Conservation (phyloP, 176 grass and related monocot genomes). For the Ensete glaucum region DNA sequence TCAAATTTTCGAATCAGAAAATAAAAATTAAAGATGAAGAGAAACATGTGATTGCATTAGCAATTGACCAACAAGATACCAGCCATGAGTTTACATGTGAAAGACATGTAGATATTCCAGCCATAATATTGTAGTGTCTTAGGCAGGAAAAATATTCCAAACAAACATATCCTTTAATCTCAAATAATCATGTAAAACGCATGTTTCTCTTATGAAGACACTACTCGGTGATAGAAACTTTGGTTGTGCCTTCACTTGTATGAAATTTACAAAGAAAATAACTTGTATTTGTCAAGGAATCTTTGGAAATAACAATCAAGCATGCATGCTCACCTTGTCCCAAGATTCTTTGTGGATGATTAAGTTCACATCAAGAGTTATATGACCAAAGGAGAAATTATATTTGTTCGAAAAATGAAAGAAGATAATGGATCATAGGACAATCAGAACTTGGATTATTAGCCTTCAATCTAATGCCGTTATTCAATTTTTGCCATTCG, state of each 20-base stretch:
- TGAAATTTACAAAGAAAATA: too few species aligned
- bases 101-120: neutral
- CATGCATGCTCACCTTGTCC: neutral
- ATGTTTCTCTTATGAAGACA: neutral
- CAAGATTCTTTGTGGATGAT: neutral
- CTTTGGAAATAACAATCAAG: neutral
- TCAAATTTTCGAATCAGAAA: conserved; percentile 8
- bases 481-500: too few species aligned
- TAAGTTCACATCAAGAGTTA: neutral
- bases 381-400: neutral
- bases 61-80: neutral
- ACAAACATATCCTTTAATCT: too few species aligned
- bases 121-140: neutral
- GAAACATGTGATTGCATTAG: neutral
- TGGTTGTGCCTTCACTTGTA: neutral
- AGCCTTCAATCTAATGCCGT: too few species aligned
- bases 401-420: neutral
- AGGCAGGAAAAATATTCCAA: neutral
- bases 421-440: too few species aligned
- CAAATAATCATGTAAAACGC: neutral
- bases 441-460: too few species aligned
- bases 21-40: conserved; percentile 3
- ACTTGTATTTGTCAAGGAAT: neutral
- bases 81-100: neutral
- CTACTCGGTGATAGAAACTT: neutral